Evolutionary conservation across 768 basidiomycete genomes (phyloP), one percentile per base, ranked within the genome.

Genomic region (Nidularia pulvinata): DNA sequence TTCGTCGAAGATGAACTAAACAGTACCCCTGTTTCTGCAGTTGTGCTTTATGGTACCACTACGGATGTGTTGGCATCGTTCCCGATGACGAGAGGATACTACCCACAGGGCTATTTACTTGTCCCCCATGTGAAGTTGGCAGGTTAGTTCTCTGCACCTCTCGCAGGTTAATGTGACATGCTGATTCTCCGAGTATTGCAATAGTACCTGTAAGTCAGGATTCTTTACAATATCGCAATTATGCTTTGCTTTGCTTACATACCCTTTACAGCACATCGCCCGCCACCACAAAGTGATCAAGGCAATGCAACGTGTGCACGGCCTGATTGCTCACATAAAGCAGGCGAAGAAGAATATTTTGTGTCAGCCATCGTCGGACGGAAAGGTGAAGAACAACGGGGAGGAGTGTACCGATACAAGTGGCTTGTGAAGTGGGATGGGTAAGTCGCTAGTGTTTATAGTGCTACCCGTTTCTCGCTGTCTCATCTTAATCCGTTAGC

Each of bases 41-140:
- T 5, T 80, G 78, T 50, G 63, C 68, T 1, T 46, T 56, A 51
- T 81, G 81, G 82, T 82, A 78, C 52, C 82, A 83, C 51, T 78
- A 75, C 51, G 82, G 77, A 5, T 83, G 82, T 52, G 73, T 75
- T 30, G 80, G 74, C 13, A 64, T 82, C 37, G 51, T 47, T 10
- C 44, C 62, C 2, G 63, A 59, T 0, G 80, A 83, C 55, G 51
- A 61, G 1, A 67, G 78, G n/a, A 52, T 78, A 32, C 63, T 66
- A 36, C 61, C 9, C n/a, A n/a, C n/a, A n/a, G n/a, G n/a, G n/a
- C 53, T 59, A 33, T 82, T 78, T 54, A 55, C 59, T 13, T 83
- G 82, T 55, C 81, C 78, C 11, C 59, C 68, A 6, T 83, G 82
- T 59, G 50, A 49, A 34, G 60, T 55, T 2, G 59, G 59, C 10